These are phyloP conservation scores for Aspergillus eucalypticola DNA, from an alignment of 2,329 filamentous ascomycete species.

Conservation along the genomic window DNA sequence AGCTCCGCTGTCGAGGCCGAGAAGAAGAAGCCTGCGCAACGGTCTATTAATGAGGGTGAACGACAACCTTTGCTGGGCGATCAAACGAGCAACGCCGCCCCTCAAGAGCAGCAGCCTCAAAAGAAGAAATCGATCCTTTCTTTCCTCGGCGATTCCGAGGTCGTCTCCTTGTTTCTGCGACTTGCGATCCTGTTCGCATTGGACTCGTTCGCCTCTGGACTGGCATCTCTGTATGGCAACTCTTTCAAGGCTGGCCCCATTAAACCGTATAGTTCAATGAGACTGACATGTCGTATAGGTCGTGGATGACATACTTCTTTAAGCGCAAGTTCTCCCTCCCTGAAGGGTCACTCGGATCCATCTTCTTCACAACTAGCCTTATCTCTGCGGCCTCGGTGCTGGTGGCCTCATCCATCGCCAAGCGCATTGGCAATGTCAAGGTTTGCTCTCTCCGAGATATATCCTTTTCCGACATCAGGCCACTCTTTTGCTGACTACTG, in stretches of 20 bases:
- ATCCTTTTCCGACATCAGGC: slow-evolving; percentile 17
- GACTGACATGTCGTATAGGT: slow-evolving; percentile 29
- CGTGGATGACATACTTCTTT: slow-evolving; percentile 60
- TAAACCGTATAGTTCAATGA: neutral
- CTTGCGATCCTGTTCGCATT: slow-evolving; percentile 68
- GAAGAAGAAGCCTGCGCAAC: slow-evolving; percentile 25
- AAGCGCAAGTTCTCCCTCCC: slow-evolving; percentile 56
- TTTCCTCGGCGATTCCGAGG: slow-evolving; percentile 54
- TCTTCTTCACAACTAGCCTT: slow-evolving; percentile 53
- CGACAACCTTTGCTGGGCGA: slow-evolving; percentile 38
- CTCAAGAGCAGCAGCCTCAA: slow-evolving; percentile 19
- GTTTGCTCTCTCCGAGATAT: slow-evolving; percentile 17
- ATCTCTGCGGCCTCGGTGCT: slow-evolving; percentile 47
- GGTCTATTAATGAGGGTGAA: slow-evolving; percentile 29
- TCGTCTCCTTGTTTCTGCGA: slow-evolving; percentile 40
- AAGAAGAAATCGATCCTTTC: slow-evolving; percentile 51
- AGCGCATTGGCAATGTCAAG: slow-evolving; percentile 59
- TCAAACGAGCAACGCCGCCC: slow-evolving; percentile 11
- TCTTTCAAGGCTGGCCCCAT: slow-evolving; percentile 15
- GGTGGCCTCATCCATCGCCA: slow-evolving; percentile 63
- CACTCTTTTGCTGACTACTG: slow-evolving; percentile 5
- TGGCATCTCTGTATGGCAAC: slow-evolving; percentile 59
- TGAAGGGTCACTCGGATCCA: slow-evolving; percentile 55
- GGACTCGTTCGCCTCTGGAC: slow-evolving; percentile 69
- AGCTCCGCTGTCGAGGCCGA: slow-evolving; percentile 51